A percentile compares a stretch with the other conserved stretches of the same genome.
Evolutionary conservation across 1,139 yeast species (phyloP).

Genomic region (Kodamaea fungicola): DNA sequence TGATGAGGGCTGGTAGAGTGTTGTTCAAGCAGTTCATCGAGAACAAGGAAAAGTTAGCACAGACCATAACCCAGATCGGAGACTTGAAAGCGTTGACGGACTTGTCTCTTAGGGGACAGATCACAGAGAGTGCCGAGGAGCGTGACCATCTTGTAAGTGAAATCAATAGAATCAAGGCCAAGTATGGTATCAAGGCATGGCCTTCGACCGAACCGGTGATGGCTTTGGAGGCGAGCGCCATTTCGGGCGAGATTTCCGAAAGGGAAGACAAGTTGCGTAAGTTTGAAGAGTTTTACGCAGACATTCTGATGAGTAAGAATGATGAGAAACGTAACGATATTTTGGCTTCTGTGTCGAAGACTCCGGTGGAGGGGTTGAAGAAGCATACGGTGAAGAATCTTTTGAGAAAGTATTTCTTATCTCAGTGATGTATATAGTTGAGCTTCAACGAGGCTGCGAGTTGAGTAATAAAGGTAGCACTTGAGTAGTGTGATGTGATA

Average conservation of each 20-base stretch:
- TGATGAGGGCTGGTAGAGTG: constrained; percentile 56
- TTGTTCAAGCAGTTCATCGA: constrained; percentile 48
- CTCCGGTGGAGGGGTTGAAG: constrained; percentile 28
- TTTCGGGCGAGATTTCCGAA: constrained; percentile 27
- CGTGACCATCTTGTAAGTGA: constrained; percentile 34
- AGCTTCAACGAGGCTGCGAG: too few relatives aligned
- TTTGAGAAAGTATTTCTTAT: constrained; percentile 40
- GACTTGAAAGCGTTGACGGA: constrained; percentile 49
- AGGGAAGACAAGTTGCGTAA: constrained; percentile 32
- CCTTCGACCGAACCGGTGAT: constrained; percentile 48
- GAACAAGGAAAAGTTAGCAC: constrained; percentile 39
- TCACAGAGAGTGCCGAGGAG: constrained; percentile 35
- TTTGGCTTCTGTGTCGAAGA: constrained; percentile 21
- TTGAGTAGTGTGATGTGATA: too few relatives aligned
- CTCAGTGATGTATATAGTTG: constrained; percentile 1
- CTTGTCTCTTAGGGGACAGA: constrained; percentile 33
- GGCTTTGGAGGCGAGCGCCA: constrained; percentile 33
- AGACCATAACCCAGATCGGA: constrained; percentile 37
- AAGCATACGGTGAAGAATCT: constrained; percentile 50
- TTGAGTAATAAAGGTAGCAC: too few relatives aligned
- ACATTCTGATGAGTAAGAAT: constrained; percentile 31
- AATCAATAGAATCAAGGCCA: constrained; percentile 44
- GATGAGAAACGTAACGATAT: constrained; percentile 23
- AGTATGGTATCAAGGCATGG: constrained; percentile 60
- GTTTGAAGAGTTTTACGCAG: constrained; percentile 32